Percentiles rank a stretch among this genome's conserved stretches.
Evolutionary conservation across 2,329 filamentous ascomycete genomes (phyloP).

Genomic region (Didymella pinodella): DNA sequence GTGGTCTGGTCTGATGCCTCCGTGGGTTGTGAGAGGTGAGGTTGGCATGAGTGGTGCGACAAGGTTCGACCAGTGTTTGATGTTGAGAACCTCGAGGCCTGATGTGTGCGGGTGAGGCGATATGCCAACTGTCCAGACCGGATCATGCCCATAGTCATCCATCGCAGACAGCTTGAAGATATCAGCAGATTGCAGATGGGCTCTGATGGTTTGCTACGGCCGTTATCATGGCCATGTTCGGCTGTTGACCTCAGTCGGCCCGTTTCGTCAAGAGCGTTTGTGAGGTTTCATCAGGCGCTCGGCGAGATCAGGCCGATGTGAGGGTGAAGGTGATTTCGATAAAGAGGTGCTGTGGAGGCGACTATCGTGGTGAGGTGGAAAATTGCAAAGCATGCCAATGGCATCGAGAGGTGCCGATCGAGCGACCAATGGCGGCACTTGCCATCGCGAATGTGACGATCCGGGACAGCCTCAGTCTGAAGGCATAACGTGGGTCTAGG

Average conservation of each 20-base stretch:
- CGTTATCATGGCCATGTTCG: background rate
- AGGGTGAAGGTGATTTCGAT: background rate
- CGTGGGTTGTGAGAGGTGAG: constrained; percentile 6
- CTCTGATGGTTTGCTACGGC: background rate
- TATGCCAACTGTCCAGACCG: constrained; percentile 3
- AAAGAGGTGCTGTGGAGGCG: background rate
- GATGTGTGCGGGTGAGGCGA: background rate
- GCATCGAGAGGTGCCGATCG: constrained; percentile 5
- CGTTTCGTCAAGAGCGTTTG: background rate
- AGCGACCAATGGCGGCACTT: constrained; percentile 2
- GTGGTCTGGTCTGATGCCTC: background rate
- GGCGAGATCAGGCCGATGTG: constrained; percentile 4
- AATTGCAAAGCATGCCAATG: background rate
- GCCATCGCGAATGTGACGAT: background rate
- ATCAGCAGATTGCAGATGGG: background rate
- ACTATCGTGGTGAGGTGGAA: constrained; percentile 6
- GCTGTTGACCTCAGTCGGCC: constrained; percentile 5
- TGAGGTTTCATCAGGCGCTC: constrained; percentile 10
- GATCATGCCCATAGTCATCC: background rate
- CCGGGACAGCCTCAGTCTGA: constrained; percentile 9
- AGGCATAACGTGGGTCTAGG: constrained; percentile 15
- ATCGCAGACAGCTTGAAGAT: background rate
- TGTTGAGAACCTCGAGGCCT: constrained; percentile 1
- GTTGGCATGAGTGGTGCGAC: constrained; percentile 1
- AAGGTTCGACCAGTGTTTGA: constrained; percentile 15